Evolutionary conservation across 176 grass and related monocot species (phyloP).

Genomic region (Poa pratensis): DNA sequence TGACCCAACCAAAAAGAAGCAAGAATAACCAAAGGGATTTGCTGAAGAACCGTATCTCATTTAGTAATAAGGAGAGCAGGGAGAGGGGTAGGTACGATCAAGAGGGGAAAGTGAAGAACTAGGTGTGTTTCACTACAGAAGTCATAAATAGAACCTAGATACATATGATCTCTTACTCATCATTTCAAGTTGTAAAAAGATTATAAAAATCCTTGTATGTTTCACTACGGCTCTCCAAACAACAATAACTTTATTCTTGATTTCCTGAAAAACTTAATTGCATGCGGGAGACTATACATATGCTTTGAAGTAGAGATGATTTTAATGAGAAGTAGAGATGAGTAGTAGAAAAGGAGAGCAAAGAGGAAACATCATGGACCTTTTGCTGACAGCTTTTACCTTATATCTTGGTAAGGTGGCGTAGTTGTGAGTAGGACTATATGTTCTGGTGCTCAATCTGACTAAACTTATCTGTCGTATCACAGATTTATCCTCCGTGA

Average conservation of each 20-base stretch:
- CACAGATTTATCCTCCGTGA: not conserved
- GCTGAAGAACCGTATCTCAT: conserved; percentile 32
- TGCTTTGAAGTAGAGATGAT: not conserved
- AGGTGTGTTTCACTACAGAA: not conserved
- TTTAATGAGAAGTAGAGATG: not conserved
- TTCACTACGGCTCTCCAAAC: no score
- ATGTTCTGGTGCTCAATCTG: not conserved
- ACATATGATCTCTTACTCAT: no score
- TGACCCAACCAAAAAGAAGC: conserved; percentile 56
- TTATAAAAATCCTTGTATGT: no score
- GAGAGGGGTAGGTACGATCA: not conserved
- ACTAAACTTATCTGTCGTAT: not conserved
- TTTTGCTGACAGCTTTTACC: not conserved
- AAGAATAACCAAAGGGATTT: conserved; percentile 34
- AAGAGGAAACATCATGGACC: not conserved
- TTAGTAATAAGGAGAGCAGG: not conserved
- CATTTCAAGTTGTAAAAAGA: no score
- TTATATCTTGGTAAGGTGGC: not conserved
- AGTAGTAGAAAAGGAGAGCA: not conserved
- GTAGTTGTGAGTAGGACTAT: not conserved
- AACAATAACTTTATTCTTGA: not conserved
- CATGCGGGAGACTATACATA: no score
- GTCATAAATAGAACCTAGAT: no score
- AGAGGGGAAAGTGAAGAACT: not conserved
- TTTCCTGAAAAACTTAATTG: not conserved